A percentile compares a stretch with the other conserved stretches of the same genome.
Evolutionary conservation across 176 grass and related monocot species (phyloP).

Genomic region (Zea mays): DNA sequence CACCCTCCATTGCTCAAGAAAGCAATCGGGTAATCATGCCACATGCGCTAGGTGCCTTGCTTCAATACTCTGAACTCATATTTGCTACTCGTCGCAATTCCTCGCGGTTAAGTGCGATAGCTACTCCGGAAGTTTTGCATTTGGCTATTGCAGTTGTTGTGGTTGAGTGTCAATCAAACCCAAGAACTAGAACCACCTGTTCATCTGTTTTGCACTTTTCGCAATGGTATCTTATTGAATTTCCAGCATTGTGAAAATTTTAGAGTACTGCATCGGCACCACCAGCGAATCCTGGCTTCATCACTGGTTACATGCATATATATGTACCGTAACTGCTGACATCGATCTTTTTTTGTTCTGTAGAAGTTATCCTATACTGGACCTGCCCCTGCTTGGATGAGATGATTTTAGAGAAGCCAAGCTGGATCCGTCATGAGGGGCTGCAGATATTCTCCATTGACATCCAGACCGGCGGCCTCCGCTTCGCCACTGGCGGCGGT

Average conservation of each 20-base stretch:
- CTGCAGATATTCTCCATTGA: conserved; percentile 99
- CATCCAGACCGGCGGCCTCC: conserved; percentile 67
- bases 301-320: not conserved
- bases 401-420: conserved; percentile 91
- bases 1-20: not conserved
- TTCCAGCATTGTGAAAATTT: not conserved
- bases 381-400: not conserved
- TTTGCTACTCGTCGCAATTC: not conserved
- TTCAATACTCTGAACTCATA: not conserved
- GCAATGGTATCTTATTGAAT: not conserved
- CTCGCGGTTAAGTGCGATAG: not conserved
- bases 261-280: not conserved
- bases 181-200: not conserved
- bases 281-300: not conserved
- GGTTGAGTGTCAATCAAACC: not conserved
- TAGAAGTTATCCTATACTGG: not conserved
- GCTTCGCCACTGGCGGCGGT: conserved; percentile 91
- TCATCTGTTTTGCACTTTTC: not conserved
- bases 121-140: not conserved
- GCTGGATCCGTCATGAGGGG: conserved; percentile 83
- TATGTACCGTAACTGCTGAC: not conserved
- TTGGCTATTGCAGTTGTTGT: not conserved
- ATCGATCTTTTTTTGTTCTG: not conserved
- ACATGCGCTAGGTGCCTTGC: not conserved
- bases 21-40: not conserved